Conservation (phyloP, 495 filamentous ascomycete genomes). For the Penicillium silybi region DNA sequence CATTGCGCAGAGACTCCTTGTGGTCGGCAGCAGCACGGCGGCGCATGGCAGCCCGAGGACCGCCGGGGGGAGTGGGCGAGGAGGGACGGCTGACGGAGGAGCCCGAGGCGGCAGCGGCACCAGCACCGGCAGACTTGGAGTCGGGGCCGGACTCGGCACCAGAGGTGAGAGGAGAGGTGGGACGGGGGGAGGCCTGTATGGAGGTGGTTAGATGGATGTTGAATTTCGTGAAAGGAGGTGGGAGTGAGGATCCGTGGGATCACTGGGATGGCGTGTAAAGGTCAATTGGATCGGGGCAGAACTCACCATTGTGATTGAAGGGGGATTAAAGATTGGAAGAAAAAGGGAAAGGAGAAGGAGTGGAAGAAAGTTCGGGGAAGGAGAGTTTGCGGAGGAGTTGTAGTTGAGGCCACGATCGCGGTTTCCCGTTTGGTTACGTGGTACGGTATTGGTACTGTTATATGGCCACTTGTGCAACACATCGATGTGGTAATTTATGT, state of each 20-base stretch:
- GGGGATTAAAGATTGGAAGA: slow-evolving; percentile 10
- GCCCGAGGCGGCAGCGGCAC: slow-evolving; percentile 53
- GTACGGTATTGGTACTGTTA: slow-evolving; percentile 15
- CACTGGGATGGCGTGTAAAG: not conserved
- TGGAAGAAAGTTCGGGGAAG: slow-evolving; percentile 12
- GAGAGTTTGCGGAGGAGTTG: slow-evolving; percentile 23
- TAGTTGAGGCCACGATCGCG: slow-evolving; percentile 47
- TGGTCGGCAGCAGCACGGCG: slow-evolving; percentile 91
- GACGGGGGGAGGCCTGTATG: slow-evolving; percentile 42
- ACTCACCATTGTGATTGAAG: slow-evolving; percentile 38
- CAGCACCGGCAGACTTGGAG: slow-evolving; percentile 64
- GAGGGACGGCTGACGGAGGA: slow-evolving; percentile 69
- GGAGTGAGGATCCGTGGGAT: slow-evolving; percentile 1
- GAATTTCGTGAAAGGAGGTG: slow-evolving; percentile 6
- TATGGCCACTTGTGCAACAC: not conserved
- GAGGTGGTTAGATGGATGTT: slow-evolving; percentile 5
- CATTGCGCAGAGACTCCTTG: slow-evolving; percentile 91
- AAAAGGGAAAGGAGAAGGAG: slow-evolving; percentile 6
- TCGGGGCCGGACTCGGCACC: slow-evolving; percentile 48
- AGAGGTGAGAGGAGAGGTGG: slow-evolving; percentile 47
- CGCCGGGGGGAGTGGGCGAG: slow-evolving; percentile 88
- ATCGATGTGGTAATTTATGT: slow-evolving; percentile 2
- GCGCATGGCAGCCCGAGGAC: slow-evolving; percentile 89
- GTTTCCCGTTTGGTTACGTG: slow-evolving; percentile 29
- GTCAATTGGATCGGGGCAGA: slow-evolving; percentile 9